These are phyloP conservation scores for Byssochlamys sp. DNA, from an alignment of 2,329 filamentous ascomycete species.

Conservation along the genomic window DNA sequence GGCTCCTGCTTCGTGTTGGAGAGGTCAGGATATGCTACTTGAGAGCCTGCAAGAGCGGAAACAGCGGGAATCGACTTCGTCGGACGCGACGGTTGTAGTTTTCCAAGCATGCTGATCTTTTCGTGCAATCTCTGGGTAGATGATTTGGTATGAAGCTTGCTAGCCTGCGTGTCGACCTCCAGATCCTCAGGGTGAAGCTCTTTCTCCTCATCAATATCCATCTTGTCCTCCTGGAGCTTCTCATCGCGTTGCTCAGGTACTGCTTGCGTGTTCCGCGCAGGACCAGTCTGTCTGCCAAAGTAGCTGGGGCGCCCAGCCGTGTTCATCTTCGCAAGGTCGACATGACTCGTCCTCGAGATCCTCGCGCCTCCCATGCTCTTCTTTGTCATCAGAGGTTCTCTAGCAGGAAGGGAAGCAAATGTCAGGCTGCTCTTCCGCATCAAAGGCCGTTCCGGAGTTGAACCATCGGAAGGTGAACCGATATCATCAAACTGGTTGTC, in stretches of 20 bases:
- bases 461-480: slow-evolving; percentile 39
- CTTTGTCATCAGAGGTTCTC: slow-evolving; percentile 75
- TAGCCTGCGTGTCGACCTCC: slow-evolving; percentile 41
- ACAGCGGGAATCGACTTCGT: slow-evolving; percentile 37
- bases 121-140: slow-evolving; percentile 91
- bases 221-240: slow-evolving; percentile 38
- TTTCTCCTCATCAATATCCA: slow-evolving; percentile 47
- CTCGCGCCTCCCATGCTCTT: slow-evolving; percentile 67
- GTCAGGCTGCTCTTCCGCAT: slow-evolving; percentile 90
- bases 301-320: slow-evolving; percentile 56
- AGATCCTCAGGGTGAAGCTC: slow-evolving; percentile 41
- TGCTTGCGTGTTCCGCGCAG: slow-evolving; percentile 33
- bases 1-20: slow-evolving; percentile 18
- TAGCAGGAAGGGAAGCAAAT: slow-evolving; percentile 82
- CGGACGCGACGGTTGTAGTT: slow-evolving; percentile 40
- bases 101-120: slow-evolving; percentile 68
- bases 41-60: slow-evolving; percentile 17
- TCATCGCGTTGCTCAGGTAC: slow-evolving; percentile 24
- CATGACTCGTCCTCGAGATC: slow-evolving; percentile 65
- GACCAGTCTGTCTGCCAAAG: slow-evolving; percentile 62
- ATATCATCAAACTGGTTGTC: slow-evolving; percentile 36
- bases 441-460: slow-evolving; percentile 49
- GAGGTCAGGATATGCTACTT: slow-evolving; percentile 29
- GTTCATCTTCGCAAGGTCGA: slow-evolving; percentile 49
- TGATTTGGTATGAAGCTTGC: slow-evolving; percentile 65